Conservation (phyloP, 495 filamentous ascomycete species). For the Chaetomium tenue region DNA sequence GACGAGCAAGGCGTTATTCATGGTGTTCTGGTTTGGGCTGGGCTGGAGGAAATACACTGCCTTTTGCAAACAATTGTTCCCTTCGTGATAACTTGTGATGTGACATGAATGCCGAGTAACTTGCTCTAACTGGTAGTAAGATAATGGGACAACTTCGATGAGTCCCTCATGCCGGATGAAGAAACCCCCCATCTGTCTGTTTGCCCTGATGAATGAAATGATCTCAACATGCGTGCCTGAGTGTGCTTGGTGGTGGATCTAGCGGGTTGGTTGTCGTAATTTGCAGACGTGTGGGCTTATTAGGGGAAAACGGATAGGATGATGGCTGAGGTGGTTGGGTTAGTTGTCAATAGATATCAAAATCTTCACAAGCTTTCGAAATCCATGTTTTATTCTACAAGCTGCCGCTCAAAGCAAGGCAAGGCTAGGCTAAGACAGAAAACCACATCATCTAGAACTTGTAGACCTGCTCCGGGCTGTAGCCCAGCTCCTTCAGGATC, state of each 20-base stretch:
- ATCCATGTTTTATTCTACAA: background rate
- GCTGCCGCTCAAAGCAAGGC: background rate
- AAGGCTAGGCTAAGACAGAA: background rate
- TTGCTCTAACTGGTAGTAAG: background rate
- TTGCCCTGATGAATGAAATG: background rate
- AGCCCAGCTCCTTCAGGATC: constrained; percentile 84
- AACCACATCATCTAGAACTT: constrained; percentile 65
- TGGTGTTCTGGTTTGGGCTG: background rate
- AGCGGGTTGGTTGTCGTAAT: too few species aligned
- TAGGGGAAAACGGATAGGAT: too few species aligned
- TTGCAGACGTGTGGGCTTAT: too few species aligned
- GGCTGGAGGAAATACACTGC: background rate
- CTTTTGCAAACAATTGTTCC: background rate
- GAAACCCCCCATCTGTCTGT: too few species aligned
- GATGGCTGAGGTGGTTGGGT: too few species aligned
- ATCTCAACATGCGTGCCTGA: too few species aligned
- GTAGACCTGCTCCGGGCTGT: constrained; percentile 90
- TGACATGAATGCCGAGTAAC: background rate
- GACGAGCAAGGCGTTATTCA: too few species aligned
- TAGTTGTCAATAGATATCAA: too few species aligned
- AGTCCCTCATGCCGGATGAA: background rate
- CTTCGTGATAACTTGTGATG: background rate
- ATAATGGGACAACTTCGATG: background rate
- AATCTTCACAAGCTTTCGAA: too few species aligned
- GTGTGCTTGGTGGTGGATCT: too few species aligned